phyloP scores from a whole-genome alignment of 73 alveolate species.

The Tetrahymena malaccensis region DNA sequence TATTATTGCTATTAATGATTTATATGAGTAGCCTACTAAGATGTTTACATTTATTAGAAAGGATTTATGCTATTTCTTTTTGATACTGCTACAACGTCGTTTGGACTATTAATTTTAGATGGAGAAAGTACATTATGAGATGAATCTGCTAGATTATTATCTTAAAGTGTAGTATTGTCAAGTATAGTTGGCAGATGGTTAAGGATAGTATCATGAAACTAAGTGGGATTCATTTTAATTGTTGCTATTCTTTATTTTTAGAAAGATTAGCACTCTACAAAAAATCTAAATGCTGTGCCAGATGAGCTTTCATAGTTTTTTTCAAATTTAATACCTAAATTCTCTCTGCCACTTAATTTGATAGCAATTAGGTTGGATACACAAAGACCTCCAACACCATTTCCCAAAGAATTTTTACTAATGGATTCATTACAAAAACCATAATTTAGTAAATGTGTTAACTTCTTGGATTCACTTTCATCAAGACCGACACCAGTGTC shows the following conservation, averaged over 20 bases:
- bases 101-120: background rate
- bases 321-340: background rate
- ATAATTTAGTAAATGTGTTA: background rate
- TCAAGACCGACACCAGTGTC: background rate
- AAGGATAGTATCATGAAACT: background rate
- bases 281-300: background rate
- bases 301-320: background rate
- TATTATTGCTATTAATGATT: too few species aligned
- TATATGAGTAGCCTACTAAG: background rate
- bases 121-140: background rate
- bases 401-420: background rate
- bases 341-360: background rate
- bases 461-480: background rate
- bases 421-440: background rate
- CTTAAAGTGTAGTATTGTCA: background rate
- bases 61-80: background rate
- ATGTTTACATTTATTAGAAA: background rate
- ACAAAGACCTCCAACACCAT: background rate
- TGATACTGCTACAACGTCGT: background rate
- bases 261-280: background rate
- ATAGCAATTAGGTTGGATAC: background rate
- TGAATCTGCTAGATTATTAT: background rate
- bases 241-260: background rate
- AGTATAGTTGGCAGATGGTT: background rate
- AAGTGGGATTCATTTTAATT: background rate